Evolutionary conservation across 1,284 basidiomycete genomes (phyloP).

Genomic region (Pholiota adiposa): DNA sequence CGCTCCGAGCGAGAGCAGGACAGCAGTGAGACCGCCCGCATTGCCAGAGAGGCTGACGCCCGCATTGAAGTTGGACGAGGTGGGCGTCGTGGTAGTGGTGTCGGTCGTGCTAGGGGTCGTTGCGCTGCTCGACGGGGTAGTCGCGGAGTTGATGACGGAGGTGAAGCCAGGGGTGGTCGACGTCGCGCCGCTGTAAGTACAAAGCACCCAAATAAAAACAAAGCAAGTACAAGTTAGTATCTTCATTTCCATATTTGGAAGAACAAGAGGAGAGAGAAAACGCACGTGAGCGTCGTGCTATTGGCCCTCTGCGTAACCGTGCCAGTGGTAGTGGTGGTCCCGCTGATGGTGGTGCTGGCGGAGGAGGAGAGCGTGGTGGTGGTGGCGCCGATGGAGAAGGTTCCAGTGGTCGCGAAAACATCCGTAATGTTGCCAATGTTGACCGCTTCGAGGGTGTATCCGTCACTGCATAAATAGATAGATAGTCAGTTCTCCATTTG

Average conservation of each 20-base stretch:
- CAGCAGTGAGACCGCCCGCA: constrained; percentile 37
- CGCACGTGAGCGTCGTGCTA: neutral
- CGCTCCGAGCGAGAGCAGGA: constrained; percentile 44
- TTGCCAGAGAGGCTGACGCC: constrained; percentile 29
- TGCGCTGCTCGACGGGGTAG: neutral
- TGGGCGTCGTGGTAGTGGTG: constrained; percentile 10
- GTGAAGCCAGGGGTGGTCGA: neutral
- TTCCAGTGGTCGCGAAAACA: constrained; percentile 44
- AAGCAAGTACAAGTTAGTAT: too few species aligned
- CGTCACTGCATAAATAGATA: constrained; percentile 36
- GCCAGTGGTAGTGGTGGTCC: neutral
- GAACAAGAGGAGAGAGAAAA: neutral
- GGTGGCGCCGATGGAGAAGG: constrained; percentile 48
- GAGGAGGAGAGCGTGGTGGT: constrained; percentile 23
- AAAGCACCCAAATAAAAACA: too few species aligned
- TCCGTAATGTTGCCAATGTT: constrained; percentile 53
- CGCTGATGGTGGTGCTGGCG: neutral
- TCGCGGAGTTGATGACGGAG: constrained; percentile 5
- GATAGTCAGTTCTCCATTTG: constrained; percentile 6
- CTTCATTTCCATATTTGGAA: too few species aligned
- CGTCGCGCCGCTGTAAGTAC: neutral
- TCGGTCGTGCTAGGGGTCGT: constrained; percentile 2
- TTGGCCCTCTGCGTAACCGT: too few species aligned
- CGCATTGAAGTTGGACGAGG: constrained; percentile 24
- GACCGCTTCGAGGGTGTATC: constrained; percentile 59